These are phyloP conservation scores for Pachysandra terminalis DNA, from an alignment of 164 flowering plant genomes.

Conservation along the genomic window DNA sequence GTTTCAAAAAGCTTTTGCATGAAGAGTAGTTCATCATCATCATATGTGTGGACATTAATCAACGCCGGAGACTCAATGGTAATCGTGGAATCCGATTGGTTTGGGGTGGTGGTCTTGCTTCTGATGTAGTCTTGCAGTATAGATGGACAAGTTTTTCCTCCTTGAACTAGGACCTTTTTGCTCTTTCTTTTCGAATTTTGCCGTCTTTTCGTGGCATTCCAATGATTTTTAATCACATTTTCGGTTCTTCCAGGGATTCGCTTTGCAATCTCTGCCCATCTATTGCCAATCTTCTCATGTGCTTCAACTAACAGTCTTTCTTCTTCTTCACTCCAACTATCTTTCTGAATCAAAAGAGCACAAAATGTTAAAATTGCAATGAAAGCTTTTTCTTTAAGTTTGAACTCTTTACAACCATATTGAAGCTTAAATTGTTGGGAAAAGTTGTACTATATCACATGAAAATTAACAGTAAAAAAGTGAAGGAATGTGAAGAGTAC, in stretches of 20 bases:
- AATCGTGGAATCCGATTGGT: too few relatives aligned
- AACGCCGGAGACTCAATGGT: too few relatives aligned
- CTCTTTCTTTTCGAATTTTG: slow-evolving; percentile 52
- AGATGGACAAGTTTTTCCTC: slow-evolving; percentile 31
- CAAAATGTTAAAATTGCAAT: background rate
- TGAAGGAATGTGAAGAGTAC: background rate
- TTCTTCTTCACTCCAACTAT: slow-evolving; percentile 84
- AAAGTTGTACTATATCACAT: slow-evolving; percentile 12
- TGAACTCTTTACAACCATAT: slow-evolving; percentile 9
- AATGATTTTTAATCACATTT: slow-evolving; percentile 61
- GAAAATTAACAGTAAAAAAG: slow-evolving; percentile 17
- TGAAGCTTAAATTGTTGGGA: slow-evolving; percentile 12
- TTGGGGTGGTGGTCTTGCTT: slow-evolving; percentile 26
- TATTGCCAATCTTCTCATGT: slow-evolving; percentile 57
- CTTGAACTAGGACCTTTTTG: slow-evolving; percentile 25
- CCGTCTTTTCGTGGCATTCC: slow-evolving; percentile 53
- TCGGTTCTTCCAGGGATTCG: slow-evolving; percentile 61
- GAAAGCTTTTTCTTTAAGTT: slow-evolving; percentile 2
- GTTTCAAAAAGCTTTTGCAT: slow-evolving; percentile 34
- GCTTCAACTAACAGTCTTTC: slow-evolving; percentile 66
- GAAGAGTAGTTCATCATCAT: slow-evolving; percentile 44
- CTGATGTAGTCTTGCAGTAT: slow-evolving; percentile 66
- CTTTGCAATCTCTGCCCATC: slow-evolving; percentile 71
- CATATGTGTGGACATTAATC: slow-evolving; percentile 26
- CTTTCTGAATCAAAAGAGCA: slow-evolving; percentile 47